Evolutionary conservation across 768 basidiomycete species (phyloP).

Genomic region (Solioccasus polychromus): DNA sequence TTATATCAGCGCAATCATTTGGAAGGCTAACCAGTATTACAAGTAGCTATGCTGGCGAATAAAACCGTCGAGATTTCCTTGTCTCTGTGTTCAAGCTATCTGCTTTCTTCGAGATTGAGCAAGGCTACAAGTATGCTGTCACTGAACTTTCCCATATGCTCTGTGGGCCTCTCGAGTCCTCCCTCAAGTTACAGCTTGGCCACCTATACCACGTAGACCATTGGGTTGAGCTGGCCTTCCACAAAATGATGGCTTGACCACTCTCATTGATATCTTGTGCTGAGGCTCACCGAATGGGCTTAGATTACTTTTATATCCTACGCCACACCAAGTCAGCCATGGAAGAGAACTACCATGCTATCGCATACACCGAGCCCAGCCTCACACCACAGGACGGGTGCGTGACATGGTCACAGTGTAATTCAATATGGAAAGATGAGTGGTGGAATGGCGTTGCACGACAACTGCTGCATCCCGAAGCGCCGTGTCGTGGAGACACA

Average conservation of each 20-base stretch:
- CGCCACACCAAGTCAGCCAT: constrained; percentile 1
- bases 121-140: constrained; percentile 7
- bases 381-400: not conserved
- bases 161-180: not conserved
- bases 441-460: constrained; percentile 13
- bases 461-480: constrained; percentile 1
- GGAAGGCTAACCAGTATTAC: too few relatives aligned
- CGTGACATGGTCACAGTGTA: not conserved
- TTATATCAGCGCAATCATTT: too few relatives aligned
- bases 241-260: not conserved
- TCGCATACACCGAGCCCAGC: constrained; percentile 1
- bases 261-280: not conserved
- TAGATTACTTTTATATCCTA: constrained; percentile 1
- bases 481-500: too few relatives aligned
- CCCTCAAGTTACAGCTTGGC: constrained; percentile 9
- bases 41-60: constrained; percentile 6
- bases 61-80: constrained; percentile 1
- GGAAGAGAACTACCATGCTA: not conserved
- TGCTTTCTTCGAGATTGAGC: not conserved
- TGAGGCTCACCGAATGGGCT: constrained; percentile 4
- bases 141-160: not conserved
- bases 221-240: constrained; percentile 7
- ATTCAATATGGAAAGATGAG: not conserved
- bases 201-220: constrained; percentile 1
- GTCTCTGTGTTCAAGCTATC: constrained; percentile 5